Evolutionary conservation across 495 filamentous ascomycete genomes (phyloP), one percentile per base, ranked within the genome.

Genomic region (Platismatia glauca): DNA sequence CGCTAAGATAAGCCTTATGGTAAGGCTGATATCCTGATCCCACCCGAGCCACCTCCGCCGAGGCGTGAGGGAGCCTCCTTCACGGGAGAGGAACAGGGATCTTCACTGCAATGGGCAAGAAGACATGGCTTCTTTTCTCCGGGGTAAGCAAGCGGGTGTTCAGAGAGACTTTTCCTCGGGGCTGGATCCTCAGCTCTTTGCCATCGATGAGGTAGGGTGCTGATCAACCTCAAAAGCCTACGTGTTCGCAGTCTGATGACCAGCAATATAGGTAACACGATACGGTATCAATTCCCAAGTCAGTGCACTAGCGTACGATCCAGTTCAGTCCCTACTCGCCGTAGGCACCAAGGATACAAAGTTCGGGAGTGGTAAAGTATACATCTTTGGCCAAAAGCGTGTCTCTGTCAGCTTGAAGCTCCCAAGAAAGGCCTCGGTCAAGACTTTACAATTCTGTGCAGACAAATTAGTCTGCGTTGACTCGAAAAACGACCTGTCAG

Each of bases 131-230:
- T 84, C 88, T 66, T 93, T 97, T 72, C 74, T 98, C 66, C 81
- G 94, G 65, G 87, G 89, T 43, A 96, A 94, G 80, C 94, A 98
- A 78, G 84, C 90, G 59, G 94, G 94, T 60, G 86, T 98, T 59
- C 87, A 90, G 71, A 89, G 84, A 72, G 94, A 97, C 75, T 81
- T 98, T 41, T 96, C 93, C 33, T 84, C 88, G 16, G 86, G 86
- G 57, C 81, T 96, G 59, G 76, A 81, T 43, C 81, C 89, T 33
- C 86, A 86, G 52, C 71, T 88, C 22, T 96, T 97, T 71, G 74
- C 82, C 58, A 82, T 91, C 27, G 94, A 96, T 71, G 89, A 96
- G 71, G 85, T 88, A 77, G 33, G 61, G 44, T 41, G 33, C 63
- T 73, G 70, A 70, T 69, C 61, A 31, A 57, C 39, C 35, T 55